These are phyloP conservation scores for Aureobasidium sp. DNA, from an alignment of 2,329 filamentous ascomycete genomes.

Conservation along the genomic window DNA sequence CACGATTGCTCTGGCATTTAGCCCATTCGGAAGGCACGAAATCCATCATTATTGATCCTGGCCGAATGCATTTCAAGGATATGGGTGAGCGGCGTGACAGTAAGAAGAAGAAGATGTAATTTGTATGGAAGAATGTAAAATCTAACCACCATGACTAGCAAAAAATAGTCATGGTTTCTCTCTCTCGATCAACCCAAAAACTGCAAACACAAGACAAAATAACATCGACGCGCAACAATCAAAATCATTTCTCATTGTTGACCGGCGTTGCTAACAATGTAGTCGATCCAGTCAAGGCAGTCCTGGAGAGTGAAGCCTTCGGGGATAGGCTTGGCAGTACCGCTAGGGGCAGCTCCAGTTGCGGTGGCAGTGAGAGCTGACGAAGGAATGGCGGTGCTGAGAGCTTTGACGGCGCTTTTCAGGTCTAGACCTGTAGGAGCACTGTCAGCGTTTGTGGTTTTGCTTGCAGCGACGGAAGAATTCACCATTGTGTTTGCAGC, in stretches of 20 bases:
- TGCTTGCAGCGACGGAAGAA: background rate
- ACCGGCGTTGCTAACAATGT: slow-evolving; percentile 7
- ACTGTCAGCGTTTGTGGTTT: background rate
- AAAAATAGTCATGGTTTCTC: background rate
- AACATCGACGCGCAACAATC: background rate
- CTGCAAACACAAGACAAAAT: background rate
- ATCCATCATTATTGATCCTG: background rate
- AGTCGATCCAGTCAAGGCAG: slow-evolving; percentile 19
- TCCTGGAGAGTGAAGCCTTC: slow-evolving; percentile 17
- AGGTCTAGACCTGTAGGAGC: background rate
- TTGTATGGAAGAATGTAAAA: slow-evolving; percentile 2
- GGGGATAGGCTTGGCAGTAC: slow-evolving; percentile 14
- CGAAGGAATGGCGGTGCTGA: slow-evolving; percentile 17
- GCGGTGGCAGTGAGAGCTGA: slow-evolving; percentile 17
- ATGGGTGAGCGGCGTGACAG: background rate
- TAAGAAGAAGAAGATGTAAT: background rate
- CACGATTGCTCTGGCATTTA: background rate
- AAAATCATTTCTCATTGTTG: background rate
- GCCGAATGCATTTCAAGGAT: background rate
- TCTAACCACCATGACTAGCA: background rate
- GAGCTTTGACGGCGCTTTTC: slow-evolving; percentile 15
- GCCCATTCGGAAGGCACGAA: background rate
- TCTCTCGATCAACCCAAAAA: background rate
- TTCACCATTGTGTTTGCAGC: background rate
- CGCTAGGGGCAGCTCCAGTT: slow-evolving; percentile 12